A percentile compares a stretch with the other conserved stretches of the same genome.
phyloP scores from a whole-genome alignment of 2,329 filamentous ascomycete genomes.

The Microsporum canis region DNA sequence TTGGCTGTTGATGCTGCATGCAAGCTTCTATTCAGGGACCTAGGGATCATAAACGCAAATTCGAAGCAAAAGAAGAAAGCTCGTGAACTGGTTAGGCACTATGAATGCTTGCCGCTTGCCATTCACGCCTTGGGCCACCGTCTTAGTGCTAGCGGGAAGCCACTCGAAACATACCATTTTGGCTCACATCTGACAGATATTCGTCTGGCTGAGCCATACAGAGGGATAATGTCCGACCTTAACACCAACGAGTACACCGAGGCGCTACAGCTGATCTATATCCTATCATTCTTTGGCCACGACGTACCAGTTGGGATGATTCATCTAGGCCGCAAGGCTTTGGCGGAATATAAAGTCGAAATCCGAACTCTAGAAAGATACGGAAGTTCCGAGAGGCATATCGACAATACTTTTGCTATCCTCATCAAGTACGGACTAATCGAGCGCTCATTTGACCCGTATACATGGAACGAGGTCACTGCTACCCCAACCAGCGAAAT shows the following conservation, averaged over 20 bases:
- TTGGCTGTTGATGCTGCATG: slow-evolving; percentile 49
- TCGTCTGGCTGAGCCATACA: slow-evolving; percentile 40
- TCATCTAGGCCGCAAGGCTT: slow-evolving; percentile 37
- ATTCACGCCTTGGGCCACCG: slow-evolving; percentile 56
- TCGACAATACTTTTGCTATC: slow-evolving; percentile 37
- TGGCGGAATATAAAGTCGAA: slow-evolving; percentile 19
- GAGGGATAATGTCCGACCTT: slow-evolving; percentile 40
- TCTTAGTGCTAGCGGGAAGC: slow-evolving; percentile 49
- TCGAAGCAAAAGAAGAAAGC: slow-evolving; percentile 47
- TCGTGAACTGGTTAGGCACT: slow-evolving; percentile 50
- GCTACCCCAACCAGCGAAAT: slow-evolving; percentile 9
- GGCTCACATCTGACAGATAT: slow-evolving; percentile 46
- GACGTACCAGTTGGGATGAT: slow-evolving; percentile 57
- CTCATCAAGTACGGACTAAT: slow-evolving; percentile 38
- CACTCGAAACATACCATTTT: slow-evolving; percentile 49
- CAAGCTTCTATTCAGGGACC: slow-evolving; percentile 50
- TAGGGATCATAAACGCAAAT: slow-evolving; percentile 47
- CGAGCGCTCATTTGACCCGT: slow-evolving; percentile 30
- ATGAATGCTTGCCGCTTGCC: slow-evolving; percentile 55
- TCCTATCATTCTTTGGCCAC: slow-evolving; percentile 55
- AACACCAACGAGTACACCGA: slow-evolving; percentile 34
- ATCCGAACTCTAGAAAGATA: slow-evolving; percentile 20
- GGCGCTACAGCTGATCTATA: slow-evolving; percentile 53
- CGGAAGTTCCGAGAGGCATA: slow-evolving; percentile 23
- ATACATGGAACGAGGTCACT: slow-evolving; percentile 15